Conservation (phyloP, 768 basidiomycete genomes). For the Serendipita vermifera region DNA sequence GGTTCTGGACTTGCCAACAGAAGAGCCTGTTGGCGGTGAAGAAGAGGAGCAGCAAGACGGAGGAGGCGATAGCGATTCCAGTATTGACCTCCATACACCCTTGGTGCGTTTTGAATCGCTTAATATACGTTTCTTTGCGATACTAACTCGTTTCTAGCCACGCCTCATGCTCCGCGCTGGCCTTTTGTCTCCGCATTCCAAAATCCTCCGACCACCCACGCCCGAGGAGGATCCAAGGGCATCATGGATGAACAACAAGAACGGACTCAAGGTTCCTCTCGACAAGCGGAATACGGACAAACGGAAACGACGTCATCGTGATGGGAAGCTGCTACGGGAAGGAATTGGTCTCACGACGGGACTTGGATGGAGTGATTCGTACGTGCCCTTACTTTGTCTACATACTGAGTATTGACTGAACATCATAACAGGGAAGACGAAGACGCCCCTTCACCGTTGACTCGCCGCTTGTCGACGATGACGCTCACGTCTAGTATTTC, state of each 20-base stretch:
- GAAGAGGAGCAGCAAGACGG: slow-evolving; percentile 12
- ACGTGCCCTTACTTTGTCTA: slow-evolving; percentile 10
- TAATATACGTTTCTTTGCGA: slow-evolving; percentile 11
- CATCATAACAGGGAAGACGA: slow-evolving; percentile 46
- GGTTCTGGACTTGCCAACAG: neutral
- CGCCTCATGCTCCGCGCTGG: slow-evolving; percentile 56
- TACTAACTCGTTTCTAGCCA: slow-evolving; percentile 23
- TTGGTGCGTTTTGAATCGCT: slow-evolving; percentile 39
- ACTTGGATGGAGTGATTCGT: slow-evolving; percentile 66
- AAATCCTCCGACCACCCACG: slow-evolving; percentile 34
- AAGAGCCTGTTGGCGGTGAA: neutral
- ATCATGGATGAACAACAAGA: slow-evolving; percentile 22
- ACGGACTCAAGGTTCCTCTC: slow-evolving; percentile 33
- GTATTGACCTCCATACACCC: slow-evolving; percentile 51
- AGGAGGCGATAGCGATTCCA: slow-evolving; percentile 35
- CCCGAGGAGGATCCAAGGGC: slow-evolving; percentile 15
- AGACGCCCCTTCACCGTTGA: slow-evolving; percentile 55
- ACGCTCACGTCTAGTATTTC: neutral
- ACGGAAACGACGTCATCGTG: slow-evolving; percentile 47
- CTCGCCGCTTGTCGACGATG: slow-evolving; percentile 39
- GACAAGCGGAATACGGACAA: slow-evolving; percentile 46
- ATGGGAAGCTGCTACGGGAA: slow-evolving; percentile 42
- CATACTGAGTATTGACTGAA: neutral
- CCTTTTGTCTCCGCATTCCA: slow-evolving; percentile 52
- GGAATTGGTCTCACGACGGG: slow-evolving; percentile 61